These are phyloP conservation scores for Celoporthe dispersa DNA, from an alignment of 2,329 filamentous ascomycete genomes.

Conservation along the genomic window DNA sequence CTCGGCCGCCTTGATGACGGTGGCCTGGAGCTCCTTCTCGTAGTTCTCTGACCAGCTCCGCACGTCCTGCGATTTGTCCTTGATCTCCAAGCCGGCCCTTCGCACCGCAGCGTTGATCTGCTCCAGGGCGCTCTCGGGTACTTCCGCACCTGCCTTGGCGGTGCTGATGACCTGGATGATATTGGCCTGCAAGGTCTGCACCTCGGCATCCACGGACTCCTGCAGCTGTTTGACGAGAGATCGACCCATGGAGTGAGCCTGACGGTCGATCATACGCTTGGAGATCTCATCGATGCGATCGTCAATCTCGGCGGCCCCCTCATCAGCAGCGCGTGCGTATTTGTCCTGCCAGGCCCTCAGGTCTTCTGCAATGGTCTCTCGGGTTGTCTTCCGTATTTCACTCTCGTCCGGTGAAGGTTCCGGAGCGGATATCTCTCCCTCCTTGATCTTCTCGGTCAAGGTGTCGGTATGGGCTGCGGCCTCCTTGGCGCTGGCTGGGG, in stretches of 20 bases:
- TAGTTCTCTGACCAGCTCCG: constrained; percentile 77
- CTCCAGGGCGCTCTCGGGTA: constrained; percentile 44
- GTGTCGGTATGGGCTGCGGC: constrained; percentile 32
- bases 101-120: constrained; percentile 59
- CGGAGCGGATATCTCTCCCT: constrained; percentile 48
- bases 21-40: constrained; percentile 68
- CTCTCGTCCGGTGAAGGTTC: constrained; percentile 51
- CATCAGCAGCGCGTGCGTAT: constrained; percentile 82
- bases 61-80: constrained; percentile 75
- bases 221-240: constrained; percentile 71
- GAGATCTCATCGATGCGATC: constrained; percentile 65
- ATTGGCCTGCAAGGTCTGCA: constrained; percentile 67
- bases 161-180: constrained; percentile 66
- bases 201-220: constrained; percentile 65
- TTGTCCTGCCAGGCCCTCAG: constrained; percentile 86
- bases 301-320: constrained; percentile 76
- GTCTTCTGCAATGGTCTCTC: constrained; percentile 75
- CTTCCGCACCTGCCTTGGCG: constrained; percentile 49
- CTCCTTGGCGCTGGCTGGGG: constrained; percentile 32
- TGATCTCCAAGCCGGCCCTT: constrained; percentile 71
- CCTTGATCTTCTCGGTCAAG: constrained; percentile 31
- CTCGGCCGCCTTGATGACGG: constrained; percentile 74
- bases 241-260: constrained; percentile 68
- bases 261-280: constrained; percentile 60
- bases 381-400: constrained; percentile 60